Percentiles rank a stretch among this genome's conserved stretches.
These are phyloP conservation scores for Phlegmacium glaucopus DNA, from an alignment of 768 basidiomycete species.

Conservation along the genomic window DNA sequence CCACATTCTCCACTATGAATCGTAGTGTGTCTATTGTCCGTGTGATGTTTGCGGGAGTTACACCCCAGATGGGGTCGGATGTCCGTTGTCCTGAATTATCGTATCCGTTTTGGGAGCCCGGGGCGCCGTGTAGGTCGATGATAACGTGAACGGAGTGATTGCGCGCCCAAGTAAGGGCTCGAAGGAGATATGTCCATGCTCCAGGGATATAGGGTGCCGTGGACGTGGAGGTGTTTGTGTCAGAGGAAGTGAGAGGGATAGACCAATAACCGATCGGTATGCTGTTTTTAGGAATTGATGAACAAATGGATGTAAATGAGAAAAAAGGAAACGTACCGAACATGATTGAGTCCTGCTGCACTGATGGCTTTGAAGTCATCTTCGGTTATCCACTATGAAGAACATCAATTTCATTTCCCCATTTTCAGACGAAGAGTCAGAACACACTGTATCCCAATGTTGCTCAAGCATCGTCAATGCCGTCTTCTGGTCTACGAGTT, in stretches of 20 bases:
- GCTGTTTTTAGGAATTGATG: constrained; percentile 27
- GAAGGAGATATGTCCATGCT: constrained; percentile 67
- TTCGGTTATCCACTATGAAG: constrained; percentile 46
- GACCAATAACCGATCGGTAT: constrained; percentile 79
- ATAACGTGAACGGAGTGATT: constrained; percentile 63
- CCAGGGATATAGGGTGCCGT: constrained; percentile 56
- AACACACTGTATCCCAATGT: constrained; percentile 41
- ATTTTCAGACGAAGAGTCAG: neutral
- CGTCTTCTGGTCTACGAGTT: constrained; percentile 38
- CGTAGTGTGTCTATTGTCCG: constrained; percentile 57
- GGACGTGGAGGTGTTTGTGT: constrained; percentile 46
- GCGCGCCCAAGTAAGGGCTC: constrained; percentile 62
- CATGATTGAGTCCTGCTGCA: constrained; percentile 68
- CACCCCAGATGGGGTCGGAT: constrained; percentile 51
- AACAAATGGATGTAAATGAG: neutral
- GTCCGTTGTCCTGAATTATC: constrained; percentile 75
- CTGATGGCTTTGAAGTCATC: constrained; percentile 64
- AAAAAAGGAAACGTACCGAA: constrained; percentile 43
- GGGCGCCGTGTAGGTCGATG: constrained; percentile 74
- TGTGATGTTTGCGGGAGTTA: constrained; percentile 43
- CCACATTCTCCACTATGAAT: constrained; percentile 51
- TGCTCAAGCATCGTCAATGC: constrained; percentile 32
- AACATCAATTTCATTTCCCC: neutral
- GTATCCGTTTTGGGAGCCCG: constrained; percentile 64
- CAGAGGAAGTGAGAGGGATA: constrained; percentile 57